Evolutionary conservation across 139 green algal genomes (phyloP), one percentile per base, ranked within the genome.

Genomic region (Micractinium sp.): DNA sequence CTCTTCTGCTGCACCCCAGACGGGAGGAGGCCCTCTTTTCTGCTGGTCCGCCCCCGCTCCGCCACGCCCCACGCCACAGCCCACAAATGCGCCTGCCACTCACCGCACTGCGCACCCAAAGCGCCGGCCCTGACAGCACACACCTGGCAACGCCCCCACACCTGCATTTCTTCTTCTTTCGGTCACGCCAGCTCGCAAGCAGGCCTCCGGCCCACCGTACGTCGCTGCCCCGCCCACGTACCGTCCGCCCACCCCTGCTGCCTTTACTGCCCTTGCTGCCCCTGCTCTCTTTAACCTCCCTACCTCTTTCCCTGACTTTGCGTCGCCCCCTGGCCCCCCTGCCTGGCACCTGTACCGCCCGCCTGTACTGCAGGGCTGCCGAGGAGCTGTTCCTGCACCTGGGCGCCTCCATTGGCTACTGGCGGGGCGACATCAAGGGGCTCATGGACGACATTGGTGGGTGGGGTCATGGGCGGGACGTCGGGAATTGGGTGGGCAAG

Each of bases 341-440:
- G 18, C 41, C 47, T 38, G 41, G 27, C 79, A 29, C 13, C 7
- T 75, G 53, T 53, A 31, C 47, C 81, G 25, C 29, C 67, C 39
- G 23, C 38, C 38, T 18, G 31, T 53, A 13, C 41, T 92, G 86
- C 90, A 96, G 93, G 75, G 89, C 93, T 7, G 93, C 91, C 85
- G 96, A 98, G 94, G 95, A 98, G 93, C 91, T 95, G 79, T 95
- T 97, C 88, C 90, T 98, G 75, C 89, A 92, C 73, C n/a, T 96
- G 53, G 96, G 95, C 33, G 93, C 39, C 38, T 92, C 88, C 73
- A 96, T 98, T 39, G 96, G 95, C n/a, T 98, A 97, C 91, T 98
- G 93, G 93, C 92, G 94, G 61, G 93, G 95, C 20, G 94, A 97
- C 90, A 92, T 97, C 66, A 97, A 96, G 78, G 85, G 90, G 3